Evolutionary conservation across 257 asterid species (phyloP).

Genomic region (Solanum megistacrolobum): DNA sequence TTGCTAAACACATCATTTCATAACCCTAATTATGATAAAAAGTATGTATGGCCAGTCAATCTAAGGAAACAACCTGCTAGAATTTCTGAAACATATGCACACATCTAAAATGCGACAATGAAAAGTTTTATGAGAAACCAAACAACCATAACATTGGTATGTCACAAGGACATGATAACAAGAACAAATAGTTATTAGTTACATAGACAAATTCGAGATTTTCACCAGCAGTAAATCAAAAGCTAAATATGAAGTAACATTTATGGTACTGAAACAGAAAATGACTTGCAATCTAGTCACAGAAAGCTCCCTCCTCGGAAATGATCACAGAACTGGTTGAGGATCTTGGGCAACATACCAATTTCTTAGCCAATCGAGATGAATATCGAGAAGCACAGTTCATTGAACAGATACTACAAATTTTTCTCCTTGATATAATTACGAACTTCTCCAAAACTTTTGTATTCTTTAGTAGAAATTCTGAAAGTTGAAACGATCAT

Average conservation of each 20-base stretch:
- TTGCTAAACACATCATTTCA: not conserved
- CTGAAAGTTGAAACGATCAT: not conserved
- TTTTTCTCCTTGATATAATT: not conserved
- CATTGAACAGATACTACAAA: not conserved
- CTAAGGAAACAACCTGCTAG: not conserved
- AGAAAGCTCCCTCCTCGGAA: not conserved
- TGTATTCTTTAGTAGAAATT: not conserved
- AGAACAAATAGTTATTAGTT: not conserved
- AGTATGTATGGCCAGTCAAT: not conserved
- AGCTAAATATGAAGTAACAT: not conserved
- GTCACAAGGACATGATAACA: not conserved
- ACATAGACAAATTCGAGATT: not conserved
- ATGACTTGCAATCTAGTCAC: not conserved
- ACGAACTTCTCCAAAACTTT: not conserved
- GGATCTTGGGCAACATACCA: not conserved
- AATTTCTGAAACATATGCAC: not conserved
- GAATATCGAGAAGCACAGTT: not conserved
- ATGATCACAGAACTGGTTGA: not conserved
- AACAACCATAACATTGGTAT: not conserved
- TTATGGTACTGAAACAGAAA: not conserved
- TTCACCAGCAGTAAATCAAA: not conserved
- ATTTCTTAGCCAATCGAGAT: not conserved
- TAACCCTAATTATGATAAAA: not conserved
- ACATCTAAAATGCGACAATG: not conserved
- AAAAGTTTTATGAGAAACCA: not conserved